Percentiles rank a stretch among this genome's conserved stretches.
Evolutionary conservation across 2,329 filamentous ascomycete species (phyloP).

Genomic region (Penicillium sp.): DNA sequence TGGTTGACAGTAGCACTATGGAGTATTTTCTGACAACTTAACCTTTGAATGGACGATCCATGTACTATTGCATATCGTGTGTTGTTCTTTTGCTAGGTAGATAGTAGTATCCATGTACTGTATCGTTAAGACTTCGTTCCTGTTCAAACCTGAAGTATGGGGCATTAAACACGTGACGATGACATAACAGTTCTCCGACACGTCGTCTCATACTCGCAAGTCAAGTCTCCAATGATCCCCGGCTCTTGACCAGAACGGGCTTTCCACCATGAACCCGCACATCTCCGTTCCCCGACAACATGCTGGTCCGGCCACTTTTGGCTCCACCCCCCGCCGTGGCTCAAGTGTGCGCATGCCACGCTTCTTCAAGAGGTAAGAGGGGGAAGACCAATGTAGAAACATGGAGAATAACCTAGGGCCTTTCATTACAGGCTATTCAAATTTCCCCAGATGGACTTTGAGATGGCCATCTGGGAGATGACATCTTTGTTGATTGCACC

Average conservation of each 20-base stretch:
- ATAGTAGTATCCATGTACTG: too few relatives aligned
- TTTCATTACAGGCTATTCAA: conserved; percentile 58
- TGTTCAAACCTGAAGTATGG: not conserved
- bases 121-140: not conserved
- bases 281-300: conserved; percentile 61
- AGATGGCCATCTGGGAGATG: conserved; percentile 73
- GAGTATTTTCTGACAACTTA: not conserved
- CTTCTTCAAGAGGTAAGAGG: conserved; percentile 61
- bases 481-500: conserved; percentile 66
- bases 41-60: not conserved
- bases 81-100: too few relatives aligned
- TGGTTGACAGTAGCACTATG: not conserved
- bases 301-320: conserved; percentile 54
- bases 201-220: conserved; percentile 5
- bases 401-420: not conserved
- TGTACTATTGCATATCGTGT: too few relatives aligned
- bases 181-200: conserved; percentile 17
- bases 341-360: conserved; percentile 61
- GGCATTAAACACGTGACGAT: conserved; percentile 13
- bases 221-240: conserved; percentile 9
- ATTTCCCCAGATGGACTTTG: conserved; percentile 73
- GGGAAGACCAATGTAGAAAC: not conserved
- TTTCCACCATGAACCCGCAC: conserved; percentile 56
- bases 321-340: conserved; percentile 51
- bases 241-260: conserved; percentile 13